A percentile compares a stretch with the other conserved stretches of the same genome.
phyloP scores from a whole-genome alignment of 2,329 filamentous ascomycete species.

The Teratosphaeria zuluensis region DNA sequence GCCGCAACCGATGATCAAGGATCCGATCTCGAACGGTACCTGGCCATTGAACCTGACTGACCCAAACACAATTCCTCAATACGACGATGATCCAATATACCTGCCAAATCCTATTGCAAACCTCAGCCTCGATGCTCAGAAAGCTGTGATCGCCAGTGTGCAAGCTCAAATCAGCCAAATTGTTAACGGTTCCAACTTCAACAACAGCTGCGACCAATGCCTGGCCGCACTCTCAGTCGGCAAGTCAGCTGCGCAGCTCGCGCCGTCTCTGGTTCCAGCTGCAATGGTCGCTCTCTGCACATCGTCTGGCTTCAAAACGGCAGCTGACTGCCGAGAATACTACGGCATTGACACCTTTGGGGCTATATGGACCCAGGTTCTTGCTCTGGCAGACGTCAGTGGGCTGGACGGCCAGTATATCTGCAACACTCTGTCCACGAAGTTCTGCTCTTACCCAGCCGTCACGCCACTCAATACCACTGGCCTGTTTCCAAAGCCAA shows the following conservation, averaged over 20 bases:
- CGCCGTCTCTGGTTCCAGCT: constrained; percentile 40
- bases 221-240: constrained; percentile 41
- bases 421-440: constrained; percentile 35
- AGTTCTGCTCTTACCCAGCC: constrained; percentile 39
- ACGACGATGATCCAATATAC: constrained; percentile 41
- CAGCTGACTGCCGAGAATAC: constrained; percentile 38
- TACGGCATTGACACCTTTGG: constrained; percentile 43
- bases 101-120: constrained; percentile 41
- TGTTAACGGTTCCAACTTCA: constrained; percentile 23
- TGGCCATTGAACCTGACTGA: constrained; percentile 44
- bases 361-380: constrained; percentile 48
- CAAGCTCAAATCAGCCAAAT: constrained; percentile 39
- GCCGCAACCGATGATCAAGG: constrained; percentile 45
- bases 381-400: constrained; percentile 43
- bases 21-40: constrained; percentile 46
- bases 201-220: constrained; percentile 45
- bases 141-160: constrained; percentile 35
- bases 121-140: constrained; percentile 31
- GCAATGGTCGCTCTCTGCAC: constrained; percentile 45
- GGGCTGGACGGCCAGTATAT: constrained; percentile 50
- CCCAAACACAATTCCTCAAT: constrained; percentile 41
- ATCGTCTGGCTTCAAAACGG: constrained; percentile 36
- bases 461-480: constrained; percentile 38
- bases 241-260: constrained; percentile 41
- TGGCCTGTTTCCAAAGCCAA: constrained; percentile 28